Evolutionary conservation across 805 yeast genomes (phyloP), one percentile per base, ranked within the genome.

Genomic region (Candida ascalaphidarum): DNA sequence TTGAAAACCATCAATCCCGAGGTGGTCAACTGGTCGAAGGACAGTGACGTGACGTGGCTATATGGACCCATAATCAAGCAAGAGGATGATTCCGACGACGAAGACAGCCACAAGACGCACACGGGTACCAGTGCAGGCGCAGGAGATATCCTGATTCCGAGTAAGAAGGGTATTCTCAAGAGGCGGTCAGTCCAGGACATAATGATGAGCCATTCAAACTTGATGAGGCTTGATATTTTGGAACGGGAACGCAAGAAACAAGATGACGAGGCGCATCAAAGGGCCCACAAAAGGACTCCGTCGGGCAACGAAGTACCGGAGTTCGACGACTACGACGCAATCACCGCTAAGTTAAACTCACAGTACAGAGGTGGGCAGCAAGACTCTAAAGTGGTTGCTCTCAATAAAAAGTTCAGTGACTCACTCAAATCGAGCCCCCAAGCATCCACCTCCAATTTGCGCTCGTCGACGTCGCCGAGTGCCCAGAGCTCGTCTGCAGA

Each of bases 41-140:
- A 92, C 45, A 79, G 81, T 33, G 99, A 92, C 52, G 96, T 92
- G 8, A 86, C 96, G 2, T 92, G 98, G 98, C 69, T 92, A 10
- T 92, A 89, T 57, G 99, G 99, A 1, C 99, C 99, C 0, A 61
- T 76, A 14, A 64, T 73, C 31, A 65, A 64, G 32, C 76, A 70
- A 31, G 62, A 58, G 17, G 36, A 40, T 19, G 41, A 37, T 13
- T 31, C 28, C 12, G 47, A 43, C 17, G 44, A 41, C 20, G 48
- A 41, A 17, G 45, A 41, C 9, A 41, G 44, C 8, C 9, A 22
- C 21, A 24, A 37, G 13, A 36, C 39, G 12, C 46, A 47, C 20
- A 58, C 62, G n/a, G 66, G 65, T 2, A 50, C 62, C n/a, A 52
- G 56, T 24, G 56, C 54, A 7, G 66, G 57, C 4, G 69, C 69